These are phyloP conservation scores for Lactifluus echinatus DNA, from an alignment of 768 basidiomycete species.

Conservation along the genomic window DNA sequence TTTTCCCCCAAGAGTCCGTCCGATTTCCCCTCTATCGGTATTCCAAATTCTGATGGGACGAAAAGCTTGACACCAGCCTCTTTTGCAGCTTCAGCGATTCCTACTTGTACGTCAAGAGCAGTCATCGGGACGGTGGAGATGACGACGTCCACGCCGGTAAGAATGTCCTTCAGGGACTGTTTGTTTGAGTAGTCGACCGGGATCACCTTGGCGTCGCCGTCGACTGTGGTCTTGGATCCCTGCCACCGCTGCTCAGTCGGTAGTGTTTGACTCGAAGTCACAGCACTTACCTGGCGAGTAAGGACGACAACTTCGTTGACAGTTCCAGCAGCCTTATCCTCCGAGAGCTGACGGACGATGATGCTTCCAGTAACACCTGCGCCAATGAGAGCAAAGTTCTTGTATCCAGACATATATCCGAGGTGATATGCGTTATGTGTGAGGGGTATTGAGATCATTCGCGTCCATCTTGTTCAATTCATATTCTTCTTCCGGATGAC, in stretches of 20 bases:
- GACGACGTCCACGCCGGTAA: slow-evolving; percentile 13
- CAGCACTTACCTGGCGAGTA: slow-evolving; percentile 5
- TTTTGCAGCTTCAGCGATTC: slow-evolving; percentile 21
- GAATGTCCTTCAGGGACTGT: slow-evolving; percentile 6
- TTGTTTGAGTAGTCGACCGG: slow-evolving; percentile 15
- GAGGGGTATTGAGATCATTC: no score
- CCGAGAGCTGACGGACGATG: slow-evolving; percentile 15
- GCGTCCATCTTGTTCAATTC: no score
- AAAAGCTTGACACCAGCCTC: slow-evolving; percentile 26
- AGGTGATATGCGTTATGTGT: not conserved
- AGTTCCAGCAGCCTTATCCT: slow-evolving; percentile 5
- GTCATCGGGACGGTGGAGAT: slow-evolving; percentile 10
- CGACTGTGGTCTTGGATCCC: slow-evolving; percentile 2
- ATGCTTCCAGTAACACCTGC: slow-evolving; percentile 3
- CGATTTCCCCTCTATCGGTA: slow-evolving; percentile 8
- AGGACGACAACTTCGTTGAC: slow-evolving; percentile 12
- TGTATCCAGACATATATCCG: slow-evolving; percentile 8
- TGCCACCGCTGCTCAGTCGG: not conserved
- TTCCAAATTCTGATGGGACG: slow-evolving; percentile 27
- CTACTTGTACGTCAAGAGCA: slow-evolving; percentile 13
- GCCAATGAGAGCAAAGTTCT: slow-evolving; percentile 11
- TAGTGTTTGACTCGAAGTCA: not conserved
- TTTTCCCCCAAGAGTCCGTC: slow-evolving; percentile 8
- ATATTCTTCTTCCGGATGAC: no score
- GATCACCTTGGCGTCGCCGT: slow-evolving; percentile 1